A percentile compares a stretch with the other conserved stretches of the same genome.
These are phyloP conservation scores for Ilyonectria mors-panacis DNA, from an alignment of 2,329 filamentous ascomycete genomes.

Conservation along the genomic window DNA sequence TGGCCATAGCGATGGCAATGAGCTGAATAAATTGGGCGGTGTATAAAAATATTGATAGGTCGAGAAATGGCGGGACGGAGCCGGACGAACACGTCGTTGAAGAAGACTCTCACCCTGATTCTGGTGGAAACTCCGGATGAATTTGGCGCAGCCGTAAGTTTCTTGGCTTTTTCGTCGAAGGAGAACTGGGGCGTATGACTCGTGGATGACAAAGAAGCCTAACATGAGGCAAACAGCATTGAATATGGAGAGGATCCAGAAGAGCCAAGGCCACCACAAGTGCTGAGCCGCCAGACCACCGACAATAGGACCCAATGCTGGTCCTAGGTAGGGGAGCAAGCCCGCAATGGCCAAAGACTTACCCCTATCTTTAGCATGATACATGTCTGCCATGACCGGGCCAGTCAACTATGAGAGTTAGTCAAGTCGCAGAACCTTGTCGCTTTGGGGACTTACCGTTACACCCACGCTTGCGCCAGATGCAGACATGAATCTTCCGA, in stretches of 20 bases:
- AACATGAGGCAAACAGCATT: conserved; percentile 69
- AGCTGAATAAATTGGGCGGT: conserved; percentile 63
- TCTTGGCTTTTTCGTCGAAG: conserved; percentile 52
- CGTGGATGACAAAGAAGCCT: conserved; percentile 65
- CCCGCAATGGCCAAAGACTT: conserved; percentile 53
- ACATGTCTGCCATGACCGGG: conserved; percentile 56
- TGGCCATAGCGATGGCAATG: conserved; percentile 60
- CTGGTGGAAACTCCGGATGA: background rate
- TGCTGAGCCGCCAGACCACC: conserved; percentile 76
- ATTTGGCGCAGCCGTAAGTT: background rate
- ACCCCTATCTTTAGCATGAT: conserved; percentile 52
- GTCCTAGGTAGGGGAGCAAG: conserved; percentile 64
- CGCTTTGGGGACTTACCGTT: conserved; percentile 39
- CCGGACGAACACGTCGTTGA: background rate
- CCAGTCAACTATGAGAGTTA: conserved; percentile 47
- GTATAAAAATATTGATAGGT: conserved; percentile 50
- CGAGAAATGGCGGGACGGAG: background rate
- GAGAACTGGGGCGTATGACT: conserved; percentile 76
- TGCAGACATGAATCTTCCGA: conserved; percentile 43
- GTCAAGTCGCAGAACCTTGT: background rate
- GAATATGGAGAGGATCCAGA: conserved; percentile 74
- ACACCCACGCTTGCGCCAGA: conserved; percentile 50
- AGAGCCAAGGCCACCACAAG: conserved; percentile 79
- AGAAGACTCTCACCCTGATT: background rate
- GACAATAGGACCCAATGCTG: conserved; percentile 76